A percentile compares a stretch with the other conserved stretches of the same genome.
Conservation (phyloP, 306 rosid species). For the Prunus kanzakura region DNA sequence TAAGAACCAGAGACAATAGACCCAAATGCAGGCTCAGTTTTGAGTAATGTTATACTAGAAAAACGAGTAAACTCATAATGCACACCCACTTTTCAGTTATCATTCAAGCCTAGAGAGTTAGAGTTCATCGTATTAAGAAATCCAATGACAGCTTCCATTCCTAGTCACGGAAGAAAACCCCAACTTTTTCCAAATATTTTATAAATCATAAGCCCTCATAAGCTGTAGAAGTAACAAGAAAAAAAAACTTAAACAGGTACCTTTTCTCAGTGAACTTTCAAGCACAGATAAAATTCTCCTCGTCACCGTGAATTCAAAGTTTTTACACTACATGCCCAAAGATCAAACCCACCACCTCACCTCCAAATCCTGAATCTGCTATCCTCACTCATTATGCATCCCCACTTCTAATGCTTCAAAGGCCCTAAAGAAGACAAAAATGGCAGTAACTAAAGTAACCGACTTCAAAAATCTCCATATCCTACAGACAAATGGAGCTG, state of each 20-base stretch:
- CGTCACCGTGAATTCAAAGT: background rate
- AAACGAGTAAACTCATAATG: background rate
- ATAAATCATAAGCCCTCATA: background rate
- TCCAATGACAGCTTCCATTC: background rate
- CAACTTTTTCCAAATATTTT: background rate
- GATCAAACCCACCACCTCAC: constrained; percentile 8
- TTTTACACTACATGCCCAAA: background rate
- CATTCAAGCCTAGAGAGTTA: background rate
- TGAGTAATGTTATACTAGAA: background rate
- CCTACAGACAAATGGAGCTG: background rate
- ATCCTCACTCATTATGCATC: constrained; percentile 6
- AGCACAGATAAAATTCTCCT: background rate
- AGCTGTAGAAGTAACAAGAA: background rate
- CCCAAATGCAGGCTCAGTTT: background rate
- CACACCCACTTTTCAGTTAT: background rate
- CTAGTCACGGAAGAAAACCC: background rate
- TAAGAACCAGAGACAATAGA: background rate
- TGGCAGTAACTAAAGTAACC: constrained; percentile 8
- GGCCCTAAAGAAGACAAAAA: constrained; percentile 7
- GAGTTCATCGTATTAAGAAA: background rate
- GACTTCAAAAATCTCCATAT: constrained; percentile 11
- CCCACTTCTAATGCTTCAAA: constrained; percentile 8
- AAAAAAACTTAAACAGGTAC: background rate
- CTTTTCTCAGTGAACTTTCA: constrained; percentile 7
- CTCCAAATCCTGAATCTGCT: constrained; percentile 29